Percentiles rank a stretch among this genome's conserved stretches.
phyloP scores from a whole-genome alignment of 2,329 filamentous ascomycete species.

The Lecanicillium sp. region DNA sequence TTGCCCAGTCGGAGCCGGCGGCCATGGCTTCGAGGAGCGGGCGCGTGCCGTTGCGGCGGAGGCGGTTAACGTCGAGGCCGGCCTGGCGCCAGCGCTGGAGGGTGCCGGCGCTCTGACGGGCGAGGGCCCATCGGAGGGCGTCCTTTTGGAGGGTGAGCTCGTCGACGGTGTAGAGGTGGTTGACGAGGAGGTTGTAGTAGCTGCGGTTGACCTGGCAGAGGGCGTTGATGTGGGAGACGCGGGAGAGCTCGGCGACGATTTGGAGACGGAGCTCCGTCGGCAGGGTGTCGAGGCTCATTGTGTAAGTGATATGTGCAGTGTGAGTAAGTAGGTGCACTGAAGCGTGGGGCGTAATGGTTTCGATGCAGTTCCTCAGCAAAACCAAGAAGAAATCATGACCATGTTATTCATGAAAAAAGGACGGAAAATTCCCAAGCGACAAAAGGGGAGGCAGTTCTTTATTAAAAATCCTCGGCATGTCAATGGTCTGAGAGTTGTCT shows the following conservation, averaged over 20 bases:
- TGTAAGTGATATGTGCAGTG: slow-evolving; percentile 1
- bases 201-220: slow-evolving; percentile 10
- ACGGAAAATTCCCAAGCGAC: not conserved
- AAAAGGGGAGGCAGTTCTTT: slow-evolving; percentile 5
- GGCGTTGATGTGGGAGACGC: slow-evolving; percentile 9
- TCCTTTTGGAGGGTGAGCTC: slow-evolving; percentile 11
- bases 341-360: too few relatives aligned
- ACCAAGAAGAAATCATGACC: not conserved
- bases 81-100: slow-evolving; percentile 8
- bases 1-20: slow-evolving; percentile 10
- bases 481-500: not conserved
- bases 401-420: not conserved
- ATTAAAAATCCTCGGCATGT: slow-evolving; percentile 4
- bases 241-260: slow-evolving; percentile 3
- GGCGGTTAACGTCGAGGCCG: slow-evolving; percentile 9
- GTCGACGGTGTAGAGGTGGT: slow-evolving; percentile 12
- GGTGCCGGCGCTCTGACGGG: slow-evolving; percentile 9
- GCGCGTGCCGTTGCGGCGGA: slow-evolving; percentile 7
- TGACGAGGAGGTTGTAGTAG: slow-evolving; percentile 10
- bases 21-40: slow-evolving; percentile 10
- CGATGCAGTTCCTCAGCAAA: too few relatives aligned
- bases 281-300: slow-evolving; percentile 8
- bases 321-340: too few relatives aligned
- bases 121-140: slow-evolving; percentile 10
- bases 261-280: slow-evolving; percentile 12